Base-by-base conservation (phyloP, 2,329 filamentous ascomycete genomes). In the Geosmithia morbida region DNA sequence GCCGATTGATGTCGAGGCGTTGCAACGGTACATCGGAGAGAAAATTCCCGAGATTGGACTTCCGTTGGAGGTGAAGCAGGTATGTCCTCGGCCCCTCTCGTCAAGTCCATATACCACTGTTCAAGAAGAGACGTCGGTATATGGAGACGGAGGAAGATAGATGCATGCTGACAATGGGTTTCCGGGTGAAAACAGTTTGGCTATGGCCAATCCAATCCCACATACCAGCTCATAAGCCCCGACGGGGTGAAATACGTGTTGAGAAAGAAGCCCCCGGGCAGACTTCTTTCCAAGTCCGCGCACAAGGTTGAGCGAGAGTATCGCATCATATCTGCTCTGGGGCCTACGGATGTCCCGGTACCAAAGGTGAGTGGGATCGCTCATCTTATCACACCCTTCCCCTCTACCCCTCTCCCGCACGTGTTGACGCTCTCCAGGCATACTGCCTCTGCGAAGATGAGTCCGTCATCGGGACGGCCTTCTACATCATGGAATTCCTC, bases 281-380 rank as follows among this genome's bases (percentile, higher is more conserved):
- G 81, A 65, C 79, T 94, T 29, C 74, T 94, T 47, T 90, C 85
- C 53, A 85, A 86, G 66, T 87, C 87, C 1, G 88, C 88, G 8
- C 88, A 95, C 67, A 84, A 87, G 61, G 87, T 95, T 57, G 88
- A 95, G 66, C 82, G 88, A 56, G 88, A 95, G 65, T 88, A 88
- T 67, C 78, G 80, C 56, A 83, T 94, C 57, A 84, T 94, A 54
- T 76, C 83, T 58, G 86, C 88, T 2, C 72, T 94, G 18, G 75
- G 77, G 7, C 49, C 66, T 43, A 88, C 85, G 20, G 77, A 84
- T 59, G 85, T 94, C 7, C 86, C 87, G 0, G 85, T 92, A 0
- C 88, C 88, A 1, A 79, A 74, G 43, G 43, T 45, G 17, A 3
- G 18, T 10, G 10, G 3, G 22, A 26, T 26, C 4, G 14, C 18